Percentiles rank a stretch among this genome's conserved stretches.
These are phyloP conservation scores for Malassezia pachydermatis DNA, from an alignment of 1,284 basidiomycete genomes.

Conservation along the genomic window DNA sequence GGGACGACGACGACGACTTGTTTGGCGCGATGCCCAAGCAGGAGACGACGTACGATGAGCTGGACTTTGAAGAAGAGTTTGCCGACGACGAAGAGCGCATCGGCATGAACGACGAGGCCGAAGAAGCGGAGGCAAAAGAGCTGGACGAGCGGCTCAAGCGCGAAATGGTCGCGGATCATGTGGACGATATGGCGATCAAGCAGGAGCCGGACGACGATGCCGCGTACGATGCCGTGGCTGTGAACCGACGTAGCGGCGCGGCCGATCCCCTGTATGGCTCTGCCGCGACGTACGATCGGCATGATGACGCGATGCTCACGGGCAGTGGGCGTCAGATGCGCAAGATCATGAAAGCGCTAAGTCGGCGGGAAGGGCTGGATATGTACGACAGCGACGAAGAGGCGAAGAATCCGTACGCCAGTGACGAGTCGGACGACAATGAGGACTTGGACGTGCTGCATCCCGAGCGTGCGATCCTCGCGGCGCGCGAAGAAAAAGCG, in stretches of 20 bases:
- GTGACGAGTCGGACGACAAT: constrained; percentile 41
- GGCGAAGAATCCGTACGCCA: constrained; percentile 39
- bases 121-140: constrained; percentile 41
- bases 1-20: constrained; percentile 26
- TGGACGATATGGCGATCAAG: constrained; percentile 16
- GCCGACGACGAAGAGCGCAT: constrained; percentile 43
- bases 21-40: constrained; percentile 14
- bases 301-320: constrained; percentile 33
- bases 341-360: constrained; percentile 46
- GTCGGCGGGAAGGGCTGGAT: constrained; percentile 39
- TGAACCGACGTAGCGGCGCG: constrained; percentile 21
- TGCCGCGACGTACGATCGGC: constrained; percentile 7
- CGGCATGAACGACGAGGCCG: constrained; percentile 25
- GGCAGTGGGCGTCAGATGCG: constrained; percentile 46
- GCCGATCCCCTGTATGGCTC: constrained; percentile 22
- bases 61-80: constrained; percentile 45
- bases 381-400: constrained; percentile 45
- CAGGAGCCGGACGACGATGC: constrained; percentile 20
- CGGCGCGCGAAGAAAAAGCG: constrained; percentile 43
- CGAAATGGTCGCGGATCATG: constrained; percentile 44
- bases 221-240: constrained; percentile 24
- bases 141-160: constrained; percentile 43
- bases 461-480: constrained; percentile 42
- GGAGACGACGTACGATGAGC: constrained; percentile 35
- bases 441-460: constrained; percentile 41